Conservation (phyloP, 441 rosid genomes). For the Jatropha podagrica region DNA sequence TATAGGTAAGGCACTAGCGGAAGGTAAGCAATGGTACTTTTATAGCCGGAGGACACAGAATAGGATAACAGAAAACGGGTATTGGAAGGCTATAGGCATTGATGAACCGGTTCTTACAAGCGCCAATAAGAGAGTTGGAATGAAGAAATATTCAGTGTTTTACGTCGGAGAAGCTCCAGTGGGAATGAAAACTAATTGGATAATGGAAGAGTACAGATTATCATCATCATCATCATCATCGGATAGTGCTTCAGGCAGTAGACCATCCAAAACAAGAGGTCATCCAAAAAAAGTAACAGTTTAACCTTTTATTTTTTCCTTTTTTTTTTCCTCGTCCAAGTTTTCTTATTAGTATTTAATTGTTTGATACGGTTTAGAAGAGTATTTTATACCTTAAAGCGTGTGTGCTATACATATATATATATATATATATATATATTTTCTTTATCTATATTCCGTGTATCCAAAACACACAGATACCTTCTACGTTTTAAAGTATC, state of each 20-base stretch:
- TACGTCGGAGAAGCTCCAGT: slow-evolving; percentile 53
- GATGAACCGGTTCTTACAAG: slow-evolving; percentile 60
- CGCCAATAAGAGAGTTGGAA: slow-evolving; percentile 50
- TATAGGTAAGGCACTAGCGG: slow-evolving; percentile 75
- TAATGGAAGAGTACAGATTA: slow-evolving; percentile 80
- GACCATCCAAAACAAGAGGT: slow-evolving; percentile 46
- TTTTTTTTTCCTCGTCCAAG: background rate
- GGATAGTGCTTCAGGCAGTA: slow-evolving; percentile 21
- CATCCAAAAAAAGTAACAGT: slow-evolving; percentile 42
- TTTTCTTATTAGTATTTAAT: too few relatives aligned
- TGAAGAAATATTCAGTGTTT: slow-evolving; percentile 55
- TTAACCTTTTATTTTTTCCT: background rate
- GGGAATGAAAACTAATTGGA: slow-evolving; percentile 59
- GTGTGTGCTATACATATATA: too few relatives aligned
- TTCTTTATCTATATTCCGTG: too few relatives aligned
- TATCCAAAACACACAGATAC: too few relatives aligned
- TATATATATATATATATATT: too few relatives aligned
- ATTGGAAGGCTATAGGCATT: slow-evolving; percentile 65
- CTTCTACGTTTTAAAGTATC: too few relatives aligned
- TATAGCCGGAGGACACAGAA: slow-evolving; percentile 64
- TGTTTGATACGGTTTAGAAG: too few relatives aligned
- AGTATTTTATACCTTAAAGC: too few relatives aligned
- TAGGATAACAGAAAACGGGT: slow-evolving; percentile 61
- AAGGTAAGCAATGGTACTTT: slow-evolving; percentile 81
- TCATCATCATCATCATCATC: slow-evolving; percentile 26